phyloP scores from a whole-genome alignment of 2,329 filamentous ascomycete genomes.

The Arthrobotrys iridis region DNA sequence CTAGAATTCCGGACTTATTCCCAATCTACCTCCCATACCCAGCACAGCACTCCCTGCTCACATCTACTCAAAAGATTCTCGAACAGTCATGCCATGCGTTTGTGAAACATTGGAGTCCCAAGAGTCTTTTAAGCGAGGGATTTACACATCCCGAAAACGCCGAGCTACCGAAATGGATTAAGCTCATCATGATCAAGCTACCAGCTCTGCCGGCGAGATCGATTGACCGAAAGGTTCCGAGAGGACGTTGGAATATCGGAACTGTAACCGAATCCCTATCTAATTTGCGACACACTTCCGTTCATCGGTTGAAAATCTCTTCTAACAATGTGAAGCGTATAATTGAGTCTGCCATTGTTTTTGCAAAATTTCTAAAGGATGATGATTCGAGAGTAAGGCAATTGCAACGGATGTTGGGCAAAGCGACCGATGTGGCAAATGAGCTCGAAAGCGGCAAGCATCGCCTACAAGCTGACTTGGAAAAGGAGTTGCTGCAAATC shows the following conservation, averaged over 20 bases:
- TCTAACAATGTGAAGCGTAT: slow-evolving; percentile 1
- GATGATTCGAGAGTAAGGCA: not conserved
- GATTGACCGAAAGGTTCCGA: not conserved
- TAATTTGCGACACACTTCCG: slow-evolving; percentile 13
- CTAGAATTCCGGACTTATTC: not conserved
- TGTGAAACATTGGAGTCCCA: not conserved
- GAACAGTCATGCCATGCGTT: slow-evolving; percentile 32
- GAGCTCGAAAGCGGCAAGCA: slow-evolving; percentile 7
- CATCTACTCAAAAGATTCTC: slow-evolving; percentile 12
- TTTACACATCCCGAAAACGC: slow-evolving; percentile 18
- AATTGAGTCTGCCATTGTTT: not conserved
- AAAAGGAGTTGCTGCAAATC: slow-evolving; percentile 22
- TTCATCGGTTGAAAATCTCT: slow-evolving; percentile 9
- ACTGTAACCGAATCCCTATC: not conserved
- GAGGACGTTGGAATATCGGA: no score
- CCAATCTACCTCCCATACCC: not conserved
- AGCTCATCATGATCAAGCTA: not conserved
- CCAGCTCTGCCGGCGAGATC: not conserved
- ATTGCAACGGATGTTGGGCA: not conserved
- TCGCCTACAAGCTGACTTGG: not conserved
- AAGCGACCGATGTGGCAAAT: not conserved
- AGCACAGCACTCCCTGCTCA: slow-evolving; percentile 14
- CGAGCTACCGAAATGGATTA: slow-evolving; percentile 23
- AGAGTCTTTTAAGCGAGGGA: not conserved
- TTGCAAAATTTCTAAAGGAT: slow-evolving; percentile 13